phyloP scores from a whole-genome alignment of 495 filamentous ascomycete genomes.

The Aspergillus cavernicola region DNA sequence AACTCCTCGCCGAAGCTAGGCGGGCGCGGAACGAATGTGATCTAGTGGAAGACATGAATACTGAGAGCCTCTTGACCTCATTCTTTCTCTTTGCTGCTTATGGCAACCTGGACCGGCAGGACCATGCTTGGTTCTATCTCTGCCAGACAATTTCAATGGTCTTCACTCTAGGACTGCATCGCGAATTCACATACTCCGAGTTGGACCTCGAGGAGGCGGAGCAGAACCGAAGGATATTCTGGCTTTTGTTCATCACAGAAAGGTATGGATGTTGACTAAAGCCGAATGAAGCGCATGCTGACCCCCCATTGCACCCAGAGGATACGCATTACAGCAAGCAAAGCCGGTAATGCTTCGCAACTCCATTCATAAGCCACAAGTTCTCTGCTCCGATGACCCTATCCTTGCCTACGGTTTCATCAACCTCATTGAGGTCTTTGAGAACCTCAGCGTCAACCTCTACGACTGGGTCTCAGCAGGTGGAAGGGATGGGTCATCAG shows the following conservation, averaged over 20 bases:
- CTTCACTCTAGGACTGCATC: conserved; percentile 56
- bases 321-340: conserved; percentile 49
- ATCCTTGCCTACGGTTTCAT: conserved; percentile 49
- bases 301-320: conserved; percentile 24
- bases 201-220: conserved; percentile 45
- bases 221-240: conserved; percentile 56
- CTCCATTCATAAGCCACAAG: conserved; percentile 43
- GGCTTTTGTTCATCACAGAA: conserved; percentile 61
- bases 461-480: conserved; percentile 44
- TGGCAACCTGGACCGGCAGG: conserved; percentile 58
- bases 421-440: conserved; percentile 51
- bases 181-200: conserved; percentile 49
- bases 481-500: conserved; percentile 33
- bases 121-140: conserved; percentile 60
- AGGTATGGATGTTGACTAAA: conserved; percentile 26
- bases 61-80: conserved; percentile 68
- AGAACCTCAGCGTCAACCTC: conserved; percentile 39
- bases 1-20: conserved; percentile 69
- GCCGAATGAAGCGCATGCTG: conserved; percentile 9
- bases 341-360: conserved; percentile 53
- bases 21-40: conserved; percentile 73
- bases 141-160: conserved; percentile 58
- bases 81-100: conserved; percentile 78
- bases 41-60: conserved; percentile 57
- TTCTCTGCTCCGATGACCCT: conserved; percentile 46